Base-by-base conservation (phyloP, 495 filamentous ascomycete species). In the Tetracladium marchalianum region DNA sequence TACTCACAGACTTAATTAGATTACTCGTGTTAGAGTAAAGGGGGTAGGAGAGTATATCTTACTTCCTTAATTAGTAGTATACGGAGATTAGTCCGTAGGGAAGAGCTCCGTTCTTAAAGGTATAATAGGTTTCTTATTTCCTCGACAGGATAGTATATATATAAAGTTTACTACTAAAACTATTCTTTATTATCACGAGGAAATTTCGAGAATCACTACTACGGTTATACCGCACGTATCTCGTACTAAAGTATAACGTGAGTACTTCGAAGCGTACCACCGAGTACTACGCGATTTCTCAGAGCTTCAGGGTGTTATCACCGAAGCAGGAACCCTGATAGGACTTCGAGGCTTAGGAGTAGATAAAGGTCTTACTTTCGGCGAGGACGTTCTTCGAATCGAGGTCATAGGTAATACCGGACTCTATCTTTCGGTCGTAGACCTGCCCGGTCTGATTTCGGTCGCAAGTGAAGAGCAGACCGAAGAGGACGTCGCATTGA, bases 1-100 rank as follows among this genome's bases (percentile, higher is more conserved):
- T 5, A 36, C 35, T n/a, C 35, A 36, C 16, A 36, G 35, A 36
- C 35, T 36, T 3, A 36, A 36, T 36, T 9, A 36, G 9, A 36
- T 79, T 18, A 71, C 72, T 47, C 60, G 64, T 16, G 55, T 77
- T 3, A 66, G 73, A 19, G 56, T 49, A 1, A 54, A 57, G 9
- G 72, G 73, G 1, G 57, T 76, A 13, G 61, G 60, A 4, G 52
- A 54, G 8, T 50, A 68, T 11, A 49, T 78, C 0, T 59, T 64
- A 13, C 69, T 85, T 0, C 84, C 84, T 27, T 10, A 36, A 36
- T 36, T 90, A 18, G 71, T 87, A 11, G 82, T 87, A n/a, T 80
- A 80, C 46, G 83, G 84, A 0, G 75, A 83, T 41, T 69, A 73
- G 49, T 76, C 70, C 0, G 70, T 68, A 1, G 75, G 76, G 10